Conservation (phyloP, 2,329 filamentous ascomycete species). For the Fusarium compactum region DNA sequence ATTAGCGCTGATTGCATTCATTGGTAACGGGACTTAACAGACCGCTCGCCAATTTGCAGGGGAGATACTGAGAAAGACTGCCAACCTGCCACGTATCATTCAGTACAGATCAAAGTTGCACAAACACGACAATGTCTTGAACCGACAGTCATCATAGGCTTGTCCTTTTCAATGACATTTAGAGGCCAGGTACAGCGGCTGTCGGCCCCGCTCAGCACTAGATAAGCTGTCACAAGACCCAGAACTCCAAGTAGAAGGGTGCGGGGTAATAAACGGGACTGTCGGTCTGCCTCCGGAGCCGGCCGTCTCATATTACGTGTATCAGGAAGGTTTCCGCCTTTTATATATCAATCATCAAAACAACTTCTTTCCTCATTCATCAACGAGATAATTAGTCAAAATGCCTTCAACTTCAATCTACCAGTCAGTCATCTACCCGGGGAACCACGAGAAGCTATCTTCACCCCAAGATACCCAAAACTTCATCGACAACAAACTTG, state of each 20-base stretch:
- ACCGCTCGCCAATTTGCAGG: background rate
- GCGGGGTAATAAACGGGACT: conserved; percentile 30
- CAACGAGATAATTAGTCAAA: background rate
- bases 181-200: background rate
- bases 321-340: conserved; percentile 31
- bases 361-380: background rate
- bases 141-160: background rate
- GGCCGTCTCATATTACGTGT: conserved; percentile 23
- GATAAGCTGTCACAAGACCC: conserved; percentile 31
- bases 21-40: background rate
- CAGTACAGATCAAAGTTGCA: background rate
- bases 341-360: background rate
- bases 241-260: background rate
- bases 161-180: background rate
- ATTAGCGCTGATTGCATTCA: background rate
- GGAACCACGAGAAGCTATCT: conserved; percentile 42
- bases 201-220: conserved; percentile 14
- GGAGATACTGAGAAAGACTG: accelerated
- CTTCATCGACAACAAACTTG: conserved; percentile 80
- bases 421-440: conserved; percentile 39
- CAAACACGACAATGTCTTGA: background rate
- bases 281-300: conserved; percentile 36
- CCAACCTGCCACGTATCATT: background rate
- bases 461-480: conserved; percentile 70
- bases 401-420: conserved; percentile 37